Conservation (phyloP, 257 asterid genomes). For the Echium plantagineum region DNA sequence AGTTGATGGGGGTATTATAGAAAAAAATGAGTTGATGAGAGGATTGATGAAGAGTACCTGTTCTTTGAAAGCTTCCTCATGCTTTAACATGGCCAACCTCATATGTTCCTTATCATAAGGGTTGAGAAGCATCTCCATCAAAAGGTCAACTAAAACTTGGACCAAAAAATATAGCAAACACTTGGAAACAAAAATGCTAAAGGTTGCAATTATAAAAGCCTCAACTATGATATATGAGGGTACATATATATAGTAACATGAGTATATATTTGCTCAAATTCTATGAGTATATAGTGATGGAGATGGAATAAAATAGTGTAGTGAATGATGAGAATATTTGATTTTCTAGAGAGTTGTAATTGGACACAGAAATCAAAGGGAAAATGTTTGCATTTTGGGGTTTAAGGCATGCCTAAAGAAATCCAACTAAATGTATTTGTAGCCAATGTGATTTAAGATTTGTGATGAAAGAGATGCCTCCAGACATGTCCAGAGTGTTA, state of each 20-base stretch:
- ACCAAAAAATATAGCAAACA: constrained; percentile 10
- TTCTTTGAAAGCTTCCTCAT: constrained; percentile 78
- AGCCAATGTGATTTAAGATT: constrained; percentile 37
- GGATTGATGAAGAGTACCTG: constrained; percentile 37
- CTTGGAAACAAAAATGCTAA: background rate
- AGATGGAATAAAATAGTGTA: constrained; percentile 14
- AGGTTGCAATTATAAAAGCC: background rate
- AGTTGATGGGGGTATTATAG: too few relatives aligned
- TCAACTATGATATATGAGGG: constrained; percentile 8
- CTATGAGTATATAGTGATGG: constrained; percentile 20
- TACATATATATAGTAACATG: background rate
- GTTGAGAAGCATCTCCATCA: constrained; percentile 64
- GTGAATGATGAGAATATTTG: constrained; percentile 20
- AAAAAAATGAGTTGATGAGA: too few relatives aligned
- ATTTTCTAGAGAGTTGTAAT: constrained; percentile 20
- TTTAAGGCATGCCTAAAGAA: constrained; percentile 62
- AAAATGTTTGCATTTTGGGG: constrained; percentile 25
- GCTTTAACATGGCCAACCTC: constrained; percentile 90
- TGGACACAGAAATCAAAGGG: constrained; percentile 62
- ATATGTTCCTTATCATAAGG: constrained; percentile 61
- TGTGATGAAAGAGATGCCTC: constrained; percentile 62
- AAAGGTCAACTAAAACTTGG: background rate
- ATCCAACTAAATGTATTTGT: constrained; percentile 52
- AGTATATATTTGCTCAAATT: constrained; percentile 9
- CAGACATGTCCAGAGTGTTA: constrained; percentile 52